phyloP scores from a whole-genome alignment of 371 early-diverging fungal species.

The Haplosporangium sp. region DNA sequence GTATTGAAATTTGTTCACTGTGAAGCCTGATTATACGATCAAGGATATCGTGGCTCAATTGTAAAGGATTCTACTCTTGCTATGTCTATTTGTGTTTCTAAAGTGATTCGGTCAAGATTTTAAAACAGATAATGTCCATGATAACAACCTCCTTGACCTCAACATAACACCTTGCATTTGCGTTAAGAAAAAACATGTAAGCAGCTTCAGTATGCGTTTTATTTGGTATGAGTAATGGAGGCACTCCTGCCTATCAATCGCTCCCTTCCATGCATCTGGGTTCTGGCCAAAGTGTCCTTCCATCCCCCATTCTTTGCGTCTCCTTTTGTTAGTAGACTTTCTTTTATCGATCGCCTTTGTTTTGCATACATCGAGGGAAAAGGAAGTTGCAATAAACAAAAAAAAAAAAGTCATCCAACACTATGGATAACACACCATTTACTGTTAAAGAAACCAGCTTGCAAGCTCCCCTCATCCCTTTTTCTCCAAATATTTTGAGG shows the following conservation, averaged over 20 bases:
- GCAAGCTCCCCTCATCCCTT: conserved; percentile 2
- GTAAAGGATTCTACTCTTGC: background rate
- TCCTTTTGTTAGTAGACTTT: background rate
- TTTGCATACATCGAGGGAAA: background rate
- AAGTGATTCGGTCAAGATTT: background rate
- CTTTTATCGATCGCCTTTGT: background rate
- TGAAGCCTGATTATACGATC: background rate
- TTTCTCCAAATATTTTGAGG: conserved; percentile 2
- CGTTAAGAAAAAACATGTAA: background rate
- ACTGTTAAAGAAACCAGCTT: background rate
- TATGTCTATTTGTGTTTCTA: background rate
- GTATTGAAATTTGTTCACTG: background rate
- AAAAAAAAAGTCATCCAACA: background rate
- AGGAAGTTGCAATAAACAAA: background rate
- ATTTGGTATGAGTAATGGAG: background rate
- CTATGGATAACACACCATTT: background rate
- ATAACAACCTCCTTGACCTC: background rate
- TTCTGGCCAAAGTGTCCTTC: background rate
- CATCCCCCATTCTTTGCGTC: background rate
- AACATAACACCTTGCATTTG: background rate
- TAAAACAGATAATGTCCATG: background rate
- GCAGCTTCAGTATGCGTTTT: background rate
- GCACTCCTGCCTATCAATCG: conserved; percentile 6
- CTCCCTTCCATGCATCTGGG: background rate
- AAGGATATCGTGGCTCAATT: background rate